These are phyloP conservation scores for Fusarium musae DNA, from an alignment of 2,329 filamentous ascomycete genomes.

Conservation along the genomic window DNA sequence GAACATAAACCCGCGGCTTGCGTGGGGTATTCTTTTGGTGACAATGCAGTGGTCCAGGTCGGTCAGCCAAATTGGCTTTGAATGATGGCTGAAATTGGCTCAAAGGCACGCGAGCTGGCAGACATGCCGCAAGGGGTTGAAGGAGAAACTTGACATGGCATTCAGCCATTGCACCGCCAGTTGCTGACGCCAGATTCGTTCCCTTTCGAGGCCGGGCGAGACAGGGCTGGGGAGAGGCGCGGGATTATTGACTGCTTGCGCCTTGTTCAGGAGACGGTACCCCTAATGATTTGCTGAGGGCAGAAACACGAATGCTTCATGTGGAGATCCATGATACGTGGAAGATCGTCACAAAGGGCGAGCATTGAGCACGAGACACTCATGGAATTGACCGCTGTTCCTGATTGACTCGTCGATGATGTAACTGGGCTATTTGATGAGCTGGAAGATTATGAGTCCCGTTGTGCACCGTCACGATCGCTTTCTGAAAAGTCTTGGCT, in stretches of 20 bases:
- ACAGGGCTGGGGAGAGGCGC: conserved; percentile 34
- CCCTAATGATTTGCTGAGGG: conserved; percentile 23
- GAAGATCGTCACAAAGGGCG: conserved; percentile 24
- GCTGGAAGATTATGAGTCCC: conserved; percentile 22
- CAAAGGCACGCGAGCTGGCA: conserved; percentile 31
- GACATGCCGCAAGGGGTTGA: background rate
- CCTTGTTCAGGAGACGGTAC: conserved; percentile 12
- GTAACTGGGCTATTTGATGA: conserved; percentile 19
- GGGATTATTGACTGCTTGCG: conserved; percentile 22
- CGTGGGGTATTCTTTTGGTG: conserved; percentile 24
- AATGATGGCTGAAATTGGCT: conserved; percentile 31
- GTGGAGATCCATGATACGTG: conserved; percentile 34
- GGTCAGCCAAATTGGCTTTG: conserved; percentile 27
- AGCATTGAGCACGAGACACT: background rate
- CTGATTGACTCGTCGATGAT: conserved; percentile 23
- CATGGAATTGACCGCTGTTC: conserved; percentile 26
- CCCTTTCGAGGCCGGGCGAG: conserved; percentile 15
- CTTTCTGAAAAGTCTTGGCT: conserved; percentile 39
- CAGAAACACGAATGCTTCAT: conserved; percentile 21
- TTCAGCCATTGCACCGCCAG: conserved; percentile 13
- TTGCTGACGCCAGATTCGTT: conserved; percentile 8
- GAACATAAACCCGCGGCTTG: conserved; percentile 17
- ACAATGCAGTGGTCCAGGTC: conserved; percentile 9
- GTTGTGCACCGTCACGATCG: conserved; percentile 32
- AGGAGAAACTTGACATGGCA: conserved; percentile 13